phyloP scores from a whole-genome alignment of 176 grass and related monocot species.

The Miscanthus lutarioriparius region DNA sequence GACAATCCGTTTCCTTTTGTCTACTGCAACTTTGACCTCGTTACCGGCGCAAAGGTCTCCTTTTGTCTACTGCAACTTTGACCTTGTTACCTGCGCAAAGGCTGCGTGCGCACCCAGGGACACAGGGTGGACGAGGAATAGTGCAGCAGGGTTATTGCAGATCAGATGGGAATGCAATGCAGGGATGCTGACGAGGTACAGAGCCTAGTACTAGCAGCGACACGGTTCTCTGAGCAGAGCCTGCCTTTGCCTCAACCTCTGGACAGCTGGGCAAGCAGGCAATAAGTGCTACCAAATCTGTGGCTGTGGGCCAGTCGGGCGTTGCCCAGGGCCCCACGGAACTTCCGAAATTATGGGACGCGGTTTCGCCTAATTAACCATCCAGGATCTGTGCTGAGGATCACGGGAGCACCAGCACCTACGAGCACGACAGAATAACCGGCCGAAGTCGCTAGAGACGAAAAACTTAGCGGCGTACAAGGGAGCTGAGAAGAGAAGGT shows the following conservation, averaged over 20 bases:
- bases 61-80: background rate
- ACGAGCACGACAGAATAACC: background rate
- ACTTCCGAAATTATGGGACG: background rate
- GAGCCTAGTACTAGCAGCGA: background rate
- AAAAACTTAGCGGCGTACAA: background rate
- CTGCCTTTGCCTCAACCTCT: background rate
- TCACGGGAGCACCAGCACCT: too few species aligned
- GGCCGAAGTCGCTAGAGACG: background rate
- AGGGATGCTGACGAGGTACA: background rate
- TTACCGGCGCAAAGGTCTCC: background rate
- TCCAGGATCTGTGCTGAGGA: background rate
- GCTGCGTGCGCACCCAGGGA: background rate
- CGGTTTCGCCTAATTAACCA: background rate
- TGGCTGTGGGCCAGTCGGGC: background rate
- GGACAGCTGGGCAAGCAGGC: background rate
- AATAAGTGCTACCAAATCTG: background rate
- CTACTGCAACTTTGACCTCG: background rate
- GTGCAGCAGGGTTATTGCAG: background rate
- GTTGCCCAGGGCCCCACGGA: background rate
- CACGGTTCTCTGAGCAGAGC: background rate
- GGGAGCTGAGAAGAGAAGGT: background rate
- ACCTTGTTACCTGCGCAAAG: background rate
- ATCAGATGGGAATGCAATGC: background rate
- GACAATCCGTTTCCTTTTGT: background rate
- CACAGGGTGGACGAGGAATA: background rate